Evolutionary conservation across 345 rosid species (phyloP), one percentile per base, ranked within the genome.

Genomic region (Gossypium arboreum): DNA sequence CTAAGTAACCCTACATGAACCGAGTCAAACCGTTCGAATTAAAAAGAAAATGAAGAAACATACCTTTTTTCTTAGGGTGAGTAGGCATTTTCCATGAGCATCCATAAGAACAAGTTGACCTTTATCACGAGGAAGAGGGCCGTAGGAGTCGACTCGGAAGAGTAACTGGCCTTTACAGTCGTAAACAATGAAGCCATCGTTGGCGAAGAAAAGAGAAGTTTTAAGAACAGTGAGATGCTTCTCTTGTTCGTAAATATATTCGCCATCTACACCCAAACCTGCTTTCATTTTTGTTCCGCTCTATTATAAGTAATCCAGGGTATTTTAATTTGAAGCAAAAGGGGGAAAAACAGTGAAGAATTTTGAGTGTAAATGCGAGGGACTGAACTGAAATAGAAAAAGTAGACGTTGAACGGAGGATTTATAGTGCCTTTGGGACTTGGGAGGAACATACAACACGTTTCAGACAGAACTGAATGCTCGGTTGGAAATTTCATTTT

Each of bases 121-220:
- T 66, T 44, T 82, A 57, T 88, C 93, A 55, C 88, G 90, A 0
- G 81, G 68, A 61, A 82, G 93, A 20, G 97, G 98, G 3, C 99
- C 93, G 70, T 93, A 95, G 0, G 97, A 90, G 79, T 95, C 99
- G 57, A 95, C 99, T 18, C 97, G 90, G 85, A 95, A 91, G 83
- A 87, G 80, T 52, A 91, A 79, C 77, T 83, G 78, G 55, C 96
- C 99, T 29, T 77, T 75, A 50, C 88, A 88, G 52, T 89, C 93
- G 56, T 93, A 93, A 65, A 85, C 93, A 44, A 90, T 83, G 88
- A 93, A 95, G 50, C 98, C 99, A 77, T 95, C 98, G 72, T 92
- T 90, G 79, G 94, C 81, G 79, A 83, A 93, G 85, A 95, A 95
- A 60, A 93, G 82, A 61, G 91, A 89, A 9, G 96, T 95, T 78